Evolutionary conservation across 2,329 filamentous ascomycete genomes (phyloP).

Genomic region (Metarhizium robertsii): DNA sequence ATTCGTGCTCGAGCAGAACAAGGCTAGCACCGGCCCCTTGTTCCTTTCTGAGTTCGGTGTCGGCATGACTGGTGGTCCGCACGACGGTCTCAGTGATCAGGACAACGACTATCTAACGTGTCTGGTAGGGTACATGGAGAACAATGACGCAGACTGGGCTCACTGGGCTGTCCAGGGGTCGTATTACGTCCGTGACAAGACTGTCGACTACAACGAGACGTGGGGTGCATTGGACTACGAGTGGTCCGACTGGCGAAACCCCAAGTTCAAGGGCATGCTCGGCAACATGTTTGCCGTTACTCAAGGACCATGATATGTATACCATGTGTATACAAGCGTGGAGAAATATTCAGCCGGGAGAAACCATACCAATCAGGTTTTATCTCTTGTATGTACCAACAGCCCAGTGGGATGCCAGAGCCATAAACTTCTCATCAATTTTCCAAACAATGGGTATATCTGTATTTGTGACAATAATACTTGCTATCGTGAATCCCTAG

Average conservation of each 20-base stretch:
- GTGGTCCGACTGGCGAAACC: conserved; percentile 30
- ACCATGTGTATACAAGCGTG: no score
- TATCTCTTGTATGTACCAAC: no score
- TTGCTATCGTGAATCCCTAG: neutral
- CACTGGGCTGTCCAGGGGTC: conserved; percentile 50
- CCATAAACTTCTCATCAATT: neutral
- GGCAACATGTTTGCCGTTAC: conserved; percentile 29
- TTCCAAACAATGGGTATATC: neutral
- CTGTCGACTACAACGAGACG: conserved; percentile 40
- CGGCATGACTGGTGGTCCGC: conserved; percentile 32
- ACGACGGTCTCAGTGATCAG: conserved; percentile 32
- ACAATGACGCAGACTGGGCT: conserved; percentile 51
- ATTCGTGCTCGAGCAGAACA: conserved; percentile 39
- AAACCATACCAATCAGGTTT: no score
- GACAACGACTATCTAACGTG: conserved; percentile 42
- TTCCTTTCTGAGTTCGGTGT: conserved; percentile 52
- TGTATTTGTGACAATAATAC: neutral
- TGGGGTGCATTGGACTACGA: conserved; percentile 39
- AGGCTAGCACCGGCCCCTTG: conserved; percentile 42
- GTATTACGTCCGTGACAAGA: conserved; percentile 46
- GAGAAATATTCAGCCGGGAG: no score
- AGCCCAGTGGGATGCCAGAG: no score
- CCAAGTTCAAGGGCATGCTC: conserved; percentile 23
- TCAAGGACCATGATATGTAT: conserved; percentile 20
- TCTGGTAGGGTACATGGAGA: conserved; percentile 39